Conservation (phyloP, 139 green algal genomes). For the Micromonas pusilla region DNA sequence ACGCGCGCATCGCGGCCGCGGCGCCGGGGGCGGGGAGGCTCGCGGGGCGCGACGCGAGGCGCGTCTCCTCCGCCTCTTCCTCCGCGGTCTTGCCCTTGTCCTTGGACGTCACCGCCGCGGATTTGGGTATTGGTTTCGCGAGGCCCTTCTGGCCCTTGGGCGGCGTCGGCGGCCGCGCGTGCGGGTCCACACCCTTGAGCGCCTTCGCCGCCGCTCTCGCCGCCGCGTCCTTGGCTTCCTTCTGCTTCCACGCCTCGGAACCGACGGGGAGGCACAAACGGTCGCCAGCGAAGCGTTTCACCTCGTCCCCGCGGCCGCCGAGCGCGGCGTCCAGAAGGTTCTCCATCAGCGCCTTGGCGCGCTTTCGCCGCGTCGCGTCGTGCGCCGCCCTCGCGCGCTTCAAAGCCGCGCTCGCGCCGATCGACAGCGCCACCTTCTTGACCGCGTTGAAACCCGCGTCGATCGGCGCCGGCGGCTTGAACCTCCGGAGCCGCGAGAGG, state of each 20-base stretch:
- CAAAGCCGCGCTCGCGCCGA: not conserved
- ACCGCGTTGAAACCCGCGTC: too few relatives aligned
- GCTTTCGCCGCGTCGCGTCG: not conserved
- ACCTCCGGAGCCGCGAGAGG: not conserved
- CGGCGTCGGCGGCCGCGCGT: too few relatives aligned
- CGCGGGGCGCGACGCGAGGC: too few relatives aligned
- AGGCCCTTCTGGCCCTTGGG: too few relatives aligned
- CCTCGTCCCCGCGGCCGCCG: not conserved
- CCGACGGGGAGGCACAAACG: too few relatives aligned
- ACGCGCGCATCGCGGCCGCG: not conserved
- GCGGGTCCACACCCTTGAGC: too few relatives aligned
- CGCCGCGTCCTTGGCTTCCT: too few relatives aligned
- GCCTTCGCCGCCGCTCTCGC: too few relatives aligned
- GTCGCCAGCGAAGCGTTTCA: too few relatives aligned
- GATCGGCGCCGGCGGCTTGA: not conserved
- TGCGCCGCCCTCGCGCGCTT: not conserved
- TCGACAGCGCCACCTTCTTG: not conserved
- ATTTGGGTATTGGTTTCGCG: too few relatives aligned
- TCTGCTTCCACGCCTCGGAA: too few relatives aligned
- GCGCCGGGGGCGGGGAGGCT: not conserved
- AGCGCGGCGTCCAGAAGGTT: not conserved
- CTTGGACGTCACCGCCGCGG: not conserved
- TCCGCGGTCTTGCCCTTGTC: not conserved
- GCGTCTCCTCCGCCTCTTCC: not conserved
- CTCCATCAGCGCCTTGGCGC: not conserved